Percentiles rank a stretch among this genome's conserved stretches.
Evolutionary conservation across 2,329 filamentous ascomycete genomes (phyloP).

Genomic region (Diaporthe nobilis): DNA sequence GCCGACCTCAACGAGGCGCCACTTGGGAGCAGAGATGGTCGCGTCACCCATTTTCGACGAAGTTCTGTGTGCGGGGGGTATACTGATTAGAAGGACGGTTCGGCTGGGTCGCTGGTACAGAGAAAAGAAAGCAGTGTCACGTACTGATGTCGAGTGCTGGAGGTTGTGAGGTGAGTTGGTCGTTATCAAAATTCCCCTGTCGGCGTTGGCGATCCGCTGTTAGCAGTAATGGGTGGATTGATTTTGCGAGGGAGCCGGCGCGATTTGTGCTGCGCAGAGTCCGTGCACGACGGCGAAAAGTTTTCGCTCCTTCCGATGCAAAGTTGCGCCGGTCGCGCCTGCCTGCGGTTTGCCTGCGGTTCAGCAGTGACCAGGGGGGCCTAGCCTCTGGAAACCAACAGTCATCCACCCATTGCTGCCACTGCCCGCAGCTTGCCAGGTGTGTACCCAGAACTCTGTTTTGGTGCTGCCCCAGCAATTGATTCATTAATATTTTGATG

Average conservation of each 20-base stretch:
- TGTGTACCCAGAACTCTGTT: neutral
- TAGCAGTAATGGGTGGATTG: slow-evolving; percentile 34
- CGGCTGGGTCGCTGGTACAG: slow-evolving; percentile 14
- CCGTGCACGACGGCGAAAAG: slow-evolving; percentile 33
- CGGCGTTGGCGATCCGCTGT: slow-evolving; percentile 38
- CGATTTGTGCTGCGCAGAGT: slow-evolving; percentile 28
- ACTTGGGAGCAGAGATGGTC: slow-evolving; percentile 84
- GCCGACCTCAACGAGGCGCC: slow-evolving; percentile 99
- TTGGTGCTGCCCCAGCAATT: neutral
- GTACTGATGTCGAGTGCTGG: slow-evolving; percentile 37
- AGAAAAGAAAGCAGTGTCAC: slow-evolving; percentile 24
- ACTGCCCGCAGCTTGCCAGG: neutral
- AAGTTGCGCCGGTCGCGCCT: neutral
- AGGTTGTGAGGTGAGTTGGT: slow-evolving; percentile 38
- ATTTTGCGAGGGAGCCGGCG: slow-evolving; percentile 27
- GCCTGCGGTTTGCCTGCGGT: neutral
- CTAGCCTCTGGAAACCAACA: neutral
- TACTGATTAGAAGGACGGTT: slow-evolving; percentile 45
- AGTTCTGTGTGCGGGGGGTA: slow-evolving; percentile 60
- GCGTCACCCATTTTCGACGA: slow-evolving; percentile 84
- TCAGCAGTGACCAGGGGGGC: neutral
- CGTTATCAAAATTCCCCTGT: slow-evolving; percentile 37
- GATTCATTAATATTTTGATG: neutral
- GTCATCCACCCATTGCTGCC: neutral
- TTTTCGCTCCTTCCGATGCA: slow-evolving; percentile 22